Conservation (phyloP, 2,329 filamentous ascomycete species). For the Cladosporium sp. region DNA sequence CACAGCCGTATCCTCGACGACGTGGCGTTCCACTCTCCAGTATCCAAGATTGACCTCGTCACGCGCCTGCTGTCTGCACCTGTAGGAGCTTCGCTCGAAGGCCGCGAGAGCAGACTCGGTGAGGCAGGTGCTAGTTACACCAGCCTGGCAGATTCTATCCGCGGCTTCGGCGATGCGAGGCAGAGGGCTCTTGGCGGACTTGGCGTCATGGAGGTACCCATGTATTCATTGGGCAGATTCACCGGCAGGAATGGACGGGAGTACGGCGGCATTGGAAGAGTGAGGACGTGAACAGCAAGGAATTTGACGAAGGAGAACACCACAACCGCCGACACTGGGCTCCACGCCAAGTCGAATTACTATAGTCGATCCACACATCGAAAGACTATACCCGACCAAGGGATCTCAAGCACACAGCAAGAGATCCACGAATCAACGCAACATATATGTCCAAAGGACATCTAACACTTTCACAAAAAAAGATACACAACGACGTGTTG, state of each 20-base stretch:
- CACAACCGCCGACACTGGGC: neutral
- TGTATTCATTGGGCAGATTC: constrained; percentile 56
- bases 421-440: neutral
- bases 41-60: constrained; percentile 64
- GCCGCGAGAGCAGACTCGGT: constrained; percentile 10
- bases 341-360: neutral
- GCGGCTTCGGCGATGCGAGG: constrained; percentile 30
- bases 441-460: no score
- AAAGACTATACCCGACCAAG: neutral
- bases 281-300: constrained; percentile 23
- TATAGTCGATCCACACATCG: neutral
- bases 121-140: constrained; percentile 24
- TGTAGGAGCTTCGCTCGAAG: constrained; percentile 44
- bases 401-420: neutral
- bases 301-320: neutral
- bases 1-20: constrained; percentile 69
- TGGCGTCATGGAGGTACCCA: constrained; percentile 33
- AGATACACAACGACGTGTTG: neutral
- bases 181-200: constrained; percentile 15
- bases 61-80: constrained; percentile 59
- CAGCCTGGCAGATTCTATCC: constrained; percentile 28
- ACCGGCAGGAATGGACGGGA: constrained; percentile 56
- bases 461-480: neutral
- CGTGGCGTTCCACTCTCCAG: constrained; percentile 65
- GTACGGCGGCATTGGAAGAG: constrained; percentile 57